These are phyloP conservation scores for Vitis hybrid DNA, from an alignment of 177 flowering plant genomes.

Conservation along the genomic window DNA sequence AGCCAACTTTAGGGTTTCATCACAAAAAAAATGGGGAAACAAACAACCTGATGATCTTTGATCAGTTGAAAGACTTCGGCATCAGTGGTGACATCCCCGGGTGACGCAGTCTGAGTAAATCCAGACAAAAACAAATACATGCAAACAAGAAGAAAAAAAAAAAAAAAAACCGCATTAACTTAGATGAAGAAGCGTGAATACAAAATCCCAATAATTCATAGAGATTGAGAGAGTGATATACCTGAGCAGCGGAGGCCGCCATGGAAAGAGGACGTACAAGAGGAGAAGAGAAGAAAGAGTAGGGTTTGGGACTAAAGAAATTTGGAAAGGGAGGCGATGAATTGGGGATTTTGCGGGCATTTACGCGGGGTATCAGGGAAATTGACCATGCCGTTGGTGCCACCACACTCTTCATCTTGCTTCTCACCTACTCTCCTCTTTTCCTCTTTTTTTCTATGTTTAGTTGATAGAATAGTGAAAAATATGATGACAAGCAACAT, in stretches of 20 bases:
- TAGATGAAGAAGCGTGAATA: not conserved
- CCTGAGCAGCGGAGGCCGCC: slow-evolving; percentile 33
- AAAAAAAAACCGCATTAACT: not conserved
- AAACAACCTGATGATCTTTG: slow-evolving; percentile 73
- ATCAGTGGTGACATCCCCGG: slow-evolving; percentile 33
- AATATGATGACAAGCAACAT: too few relatives aligned
- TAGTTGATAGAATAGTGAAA: too few relatives aligned
- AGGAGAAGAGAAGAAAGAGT: slow-evolving; percentile 3
- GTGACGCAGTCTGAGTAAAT: slow-evolving; percentile 31
- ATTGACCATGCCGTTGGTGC: slow-evolving; percentile 1
- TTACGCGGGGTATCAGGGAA: slow-evolving; percentile 13
- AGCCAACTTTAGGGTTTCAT: not conserved
- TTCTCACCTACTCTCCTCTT: not conserved
- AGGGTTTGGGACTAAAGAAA: slow-evolving; percentile 1
- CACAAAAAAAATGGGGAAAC: not conserved
- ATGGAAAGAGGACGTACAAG: slow-evolving; percentile 18
- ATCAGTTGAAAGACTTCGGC: slow-evolving; percentile 49
- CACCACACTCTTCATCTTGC: slow-evolving; percentile 22
- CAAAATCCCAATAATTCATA: not conserved
- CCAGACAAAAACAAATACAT: not conserved
- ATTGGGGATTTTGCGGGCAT: slow-evolving; percentile 12
- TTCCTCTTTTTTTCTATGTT: too few relatives aligned
- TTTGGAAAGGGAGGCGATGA: slow-evolving; percentile 2
- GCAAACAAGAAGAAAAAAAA: not conserved
- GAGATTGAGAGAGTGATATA: not conserved